Evolutionary conservation across 805 yeast species (phyloP), one percentile per base, ranked within the genome.

Genomic region (Zygoascus bituminiphila): DNA sequence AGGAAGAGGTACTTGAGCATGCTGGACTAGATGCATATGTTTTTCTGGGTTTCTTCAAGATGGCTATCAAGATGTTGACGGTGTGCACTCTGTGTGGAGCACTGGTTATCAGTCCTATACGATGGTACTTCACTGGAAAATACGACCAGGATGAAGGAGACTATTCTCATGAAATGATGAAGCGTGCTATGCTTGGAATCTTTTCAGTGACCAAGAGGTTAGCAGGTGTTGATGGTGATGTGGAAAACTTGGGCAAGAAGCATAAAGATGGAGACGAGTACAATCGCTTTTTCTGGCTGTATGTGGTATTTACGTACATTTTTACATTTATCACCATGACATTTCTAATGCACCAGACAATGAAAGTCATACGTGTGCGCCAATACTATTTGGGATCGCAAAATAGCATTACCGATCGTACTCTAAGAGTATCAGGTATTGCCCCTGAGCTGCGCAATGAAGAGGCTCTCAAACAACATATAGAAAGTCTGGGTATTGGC

Each of bases 1-100:
- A 91, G 56, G 72, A 76, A 14, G 88, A 88, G 50, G 76, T 93
- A 1, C 72, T 91, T 45, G 91, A 88, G 52, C 83, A 82, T 59
- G 96, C 97, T 2, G 98, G 98, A 0, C 67, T 91, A 40, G 98
- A 91, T 67, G 97, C 97, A 0, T 88, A 77, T 66, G 98, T 93
- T 12, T 91, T 86, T 60, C 67, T 91, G 26, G 88, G 88, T 2
- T 89, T 91, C 62, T 93, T 93, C 75, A 82, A 85, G 52, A 86
- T 88, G 85, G 77, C 93, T 52, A 85, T 89, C 44, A 78, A 79
- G 61, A 69, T 86, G 7, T 65, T 91, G 21, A 65, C 77, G 2
- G 66, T 77, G 1, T 82, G 88, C 59, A 75, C 86, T 42, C 50
- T 85, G 2, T 78, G 86, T 57, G 88, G 95, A 1, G 68, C 84